These are phyloP conservation scores for Penicillium sclerotiorum DNA, from an alignment of 2,329 filamentous ascomycete genomes.

Conservation along the genomic window DNA sequence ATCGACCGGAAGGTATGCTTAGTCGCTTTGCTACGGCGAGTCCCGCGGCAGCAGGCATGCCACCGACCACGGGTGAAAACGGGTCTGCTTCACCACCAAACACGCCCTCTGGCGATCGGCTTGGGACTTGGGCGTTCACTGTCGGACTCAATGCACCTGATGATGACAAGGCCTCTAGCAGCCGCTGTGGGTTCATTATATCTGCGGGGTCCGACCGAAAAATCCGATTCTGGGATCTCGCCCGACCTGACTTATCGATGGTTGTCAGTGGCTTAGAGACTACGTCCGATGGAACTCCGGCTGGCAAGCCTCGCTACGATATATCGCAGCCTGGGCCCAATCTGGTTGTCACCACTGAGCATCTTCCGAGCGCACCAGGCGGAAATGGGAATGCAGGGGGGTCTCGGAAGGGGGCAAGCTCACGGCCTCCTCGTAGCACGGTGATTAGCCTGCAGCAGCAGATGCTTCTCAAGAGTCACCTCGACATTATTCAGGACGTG, in stretches of 20 bases:
- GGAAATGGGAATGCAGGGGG: constrained; percentile 32
- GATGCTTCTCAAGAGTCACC: constrained; percentile 78
- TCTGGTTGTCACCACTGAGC: constrained; percentile 69
- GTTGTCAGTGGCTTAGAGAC: constrained; percentile 76
- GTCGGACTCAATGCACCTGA: constrained; percentile 72
- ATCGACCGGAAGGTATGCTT: constrained; percentile 83
- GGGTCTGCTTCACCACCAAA: constrained; percentile 18
- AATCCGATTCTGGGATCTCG: constrained; percentile 90
- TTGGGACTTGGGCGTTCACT: constrained; percentile 72
- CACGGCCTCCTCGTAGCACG: constrained; percentile 69
- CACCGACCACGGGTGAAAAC: constrained; percentile 38
- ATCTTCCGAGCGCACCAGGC: constrained; percentile 48
- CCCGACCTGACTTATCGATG: constrained; percentile 73
- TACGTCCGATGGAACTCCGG: constrained; percentile 58
- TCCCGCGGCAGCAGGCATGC: constrained; percentile 57
- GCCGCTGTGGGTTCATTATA: constrained; percentile 79
- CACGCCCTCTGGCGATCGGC: constrained; percentile 27
- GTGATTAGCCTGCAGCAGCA: constrained; percentile 89
- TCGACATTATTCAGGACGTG: constrained; percentile 86
- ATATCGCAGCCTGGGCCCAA: constrained; percentile 64
- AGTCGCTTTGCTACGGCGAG: constrained; percentile 70
- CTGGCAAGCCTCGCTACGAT: constrained; percentile 68
- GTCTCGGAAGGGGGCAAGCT: constrained; percentile 39
- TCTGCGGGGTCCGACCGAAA: constrained; percentile 88
- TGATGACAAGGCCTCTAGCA: constrained; percentile 56